Percentiles rank a stretch among this genome's conserved stretches.
Evolutionary conservation across 805 yeast genomes (phyloP).

Genomic region (Zygosaccharomyces kombuchaensis): DNA sequence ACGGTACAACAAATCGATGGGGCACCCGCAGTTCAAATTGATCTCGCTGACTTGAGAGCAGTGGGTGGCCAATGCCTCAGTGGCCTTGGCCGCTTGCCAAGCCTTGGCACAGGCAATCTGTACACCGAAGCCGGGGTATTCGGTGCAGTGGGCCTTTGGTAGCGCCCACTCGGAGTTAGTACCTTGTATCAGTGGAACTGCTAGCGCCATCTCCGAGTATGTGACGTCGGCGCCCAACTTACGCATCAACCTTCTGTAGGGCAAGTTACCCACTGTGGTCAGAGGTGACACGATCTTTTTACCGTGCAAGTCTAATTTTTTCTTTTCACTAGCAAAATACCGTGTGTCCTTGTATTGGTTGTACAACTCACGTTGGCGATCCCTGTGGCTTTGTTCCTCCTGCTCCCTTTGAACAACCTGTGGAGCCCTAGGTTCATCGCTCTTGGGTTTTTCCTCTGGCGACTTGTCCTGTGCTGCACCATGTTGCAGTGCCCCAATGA

Average conservation of each 20-base stretch:
- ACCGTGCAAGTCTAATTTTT: slow-evolving; percentile 55
- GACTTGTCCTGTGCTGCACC: slow-evolving; percentile 36
- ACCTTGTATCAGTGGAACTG: slow-evolving; percentile 83
- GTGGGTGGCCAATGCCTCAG: slow-evolving; percentile 51
- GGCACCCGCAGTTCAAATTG: slow-evolving; percentile 95
- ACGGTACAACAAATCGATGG: slow-evolving; percentile 88
- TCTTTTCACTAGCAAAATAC: slow-evolving; percentile 77
- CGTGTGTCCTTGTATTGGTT: slow-evolving; percentile 67
- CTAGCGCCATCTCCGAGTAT: slow-evolving; percentile 91
- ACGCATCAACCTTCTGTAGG: slow-evolving; percentile 90
- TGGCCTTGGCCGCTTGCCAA: slow-evolving; percentile 90
- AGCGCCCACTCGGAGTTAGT: slow-evolving; percentile 96
- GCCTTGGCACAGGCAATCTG: slow-evolving; percentile 89
- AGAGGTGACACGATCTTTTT: slow-evolving; percentile 92
- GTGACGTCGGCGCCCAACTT: slow-evolving; percentile 89
- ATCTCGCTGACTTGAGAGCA: slow-evolving; percentile 68
- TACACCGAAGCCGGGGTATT: slow-evolving; percentile 85
- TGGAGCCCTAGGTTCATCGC: slow-evolving; percentile 29
- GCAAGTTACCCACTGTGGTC: slow-evolving; percentile 96
- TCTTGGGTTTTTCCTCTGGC: slow-evolving; percentile 16
- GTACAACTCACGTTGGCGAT: slow-evolving; percentile 31
- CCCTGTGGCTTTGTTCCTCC: slow-evolving; percentile 33
- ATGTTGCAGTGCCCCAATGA: slow-evolving; percentile 57
- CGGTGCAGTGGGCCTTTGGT: slow-evolving; percentile 79
- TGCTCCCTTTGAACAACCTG: slow-evolving; percentile 25